Conservation (phyloP, 1,139 yeast genomes). For the Yamadazyma siamensis region DNA sequence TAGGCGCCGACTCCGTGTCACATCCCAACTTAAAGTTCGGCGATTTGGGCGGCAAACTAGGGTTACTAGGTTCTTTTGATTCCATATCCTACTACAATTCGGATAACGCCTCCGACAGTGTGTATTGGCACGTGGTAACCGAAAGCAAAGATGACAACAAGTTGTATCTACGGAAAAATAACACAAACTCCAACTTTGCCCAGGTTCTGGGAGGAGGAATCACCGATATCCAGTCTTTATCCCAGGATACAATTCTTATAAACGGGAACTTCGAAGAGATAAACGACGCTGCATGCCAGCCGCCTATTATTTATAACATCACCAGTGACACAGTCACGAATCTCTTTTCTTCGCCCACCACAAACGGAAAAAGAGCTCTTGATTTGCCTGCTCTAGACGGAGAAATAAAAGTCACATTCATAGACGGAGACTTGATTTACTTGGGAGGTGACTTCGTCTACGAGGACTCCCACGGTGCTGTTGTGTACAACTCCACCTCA, state of each 20-base stretch:
- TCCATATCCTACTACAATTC: slow-evolving; percentile 58
- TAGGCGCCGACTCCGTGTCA: slow-evolving; percentile 4
- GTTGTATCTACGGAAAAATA: slow-evolving; percentile 29
- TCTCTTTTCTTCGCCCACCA: slow-evolving; percentile 23
- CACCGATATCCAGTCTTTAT: slow-evolving; percentile 25
- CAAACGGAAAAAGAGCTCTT: slow-evolving; percentile 18
- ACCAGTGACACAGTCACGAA: slow-evolving; percentile 39
- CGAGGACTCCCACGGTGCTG: slow-evolving; percentile 57
- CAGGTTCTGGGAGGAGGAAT: slow-evolving; percentile 38
- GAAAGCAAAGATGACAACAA: slow-evolving; percentile 11
- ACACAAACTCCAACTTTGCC: slow-evolving; percentile 29
- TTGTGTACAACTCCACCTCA: slow-evolving; percentile 57
- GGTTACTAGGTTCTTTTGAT: slow-evolving; percentile 63
- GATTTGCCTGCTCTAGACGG: slow-evolving; percentile 37
- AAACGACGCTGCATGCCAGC: slow-evolving; percentile 33
- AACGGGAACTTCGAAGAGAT: slow-evolving; percentile 42
- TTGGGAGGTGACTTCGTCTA: slow-evolving; percentile 77
- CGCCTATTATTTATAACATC: slow-evolving; percentile 56
- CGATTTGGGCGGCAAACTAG: slow-evolving; percentile 42
- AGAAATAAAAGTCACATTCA: slow-evolving; percentile 46
- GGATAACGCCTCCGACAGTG: slow-evolving; percentile 40
- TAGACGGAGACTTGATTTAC: slow-evolving; percentile 48
- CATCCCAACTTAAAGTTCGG: slow-evolving; percentile 33
- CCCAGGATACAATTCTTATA: slow-evolving; percentile 34
- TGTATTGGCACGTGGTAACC: not conserved